phyloP scores from a whole-genome alignment of 1,284 basidiomycete species.

The Bjerkandera adusta region DNA sequence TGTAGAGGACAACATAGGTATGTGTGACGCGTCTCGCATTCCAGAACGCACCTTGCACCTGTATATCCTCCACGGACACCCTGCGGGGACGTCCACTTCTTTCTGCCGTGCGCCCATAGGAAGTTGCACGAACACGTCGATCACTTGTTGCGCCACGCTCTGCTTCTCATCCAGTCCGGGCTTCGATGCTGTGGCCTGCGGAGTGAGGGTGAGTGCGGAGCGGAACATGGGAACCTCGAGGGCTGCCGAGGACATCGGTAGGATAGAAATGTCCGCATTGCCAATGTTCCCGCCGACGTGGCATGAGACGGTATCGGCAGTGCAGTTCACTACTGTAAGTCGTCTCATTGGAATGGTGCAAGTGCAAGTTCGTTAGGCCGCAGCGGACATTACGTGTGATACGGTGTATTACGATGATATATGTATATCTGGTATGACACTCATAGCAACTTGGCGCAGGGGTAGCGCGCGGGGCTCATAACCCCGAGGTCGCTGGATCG shows the following conservation, averaged over 20 bases:
- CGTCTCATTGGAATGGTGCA: too few species aligned
- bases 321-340: conserved; percentile 21
- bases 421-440: too few species aligned
- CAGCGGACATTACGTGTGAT: neutral
- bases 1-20: conserved; percentile 11
- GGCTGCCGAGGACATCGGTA: conserved; percentile 4
- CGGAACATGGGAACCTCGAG: conserved; percentile 4
- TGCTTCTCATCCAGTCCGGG: conserved; percentile 15
- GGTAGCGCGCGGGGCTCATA: too few species aligned
- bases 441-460: too few species aligned
- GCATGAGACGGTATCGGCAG: conserved; percentile 15
- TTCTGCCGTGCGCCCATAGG: conserved; percentile 37
- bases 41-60: conserved; percentile 42
- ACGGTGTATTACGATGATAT: too few species aligned
- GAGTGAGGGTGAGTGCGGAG: conserved; percentile 8
- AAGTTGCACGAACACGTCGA: conserved; percentile 16
- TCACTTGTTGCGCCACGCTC: conserved; percentile 11
- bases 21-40: neutral
- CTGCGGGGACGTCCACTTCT: conserved; percentile 36
- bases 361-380: too few species aligned
- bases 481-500: too few species aligned
- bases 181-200: conserved; percentile 7
- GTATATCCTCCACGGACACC: conserved; percentile 58
- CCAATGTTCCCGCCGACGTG: neutral
- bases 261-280: neutral